phyloP scores from a whole-genome alignment of 345 rosid genomes.

The Ailanthus altissimus region DNA sequence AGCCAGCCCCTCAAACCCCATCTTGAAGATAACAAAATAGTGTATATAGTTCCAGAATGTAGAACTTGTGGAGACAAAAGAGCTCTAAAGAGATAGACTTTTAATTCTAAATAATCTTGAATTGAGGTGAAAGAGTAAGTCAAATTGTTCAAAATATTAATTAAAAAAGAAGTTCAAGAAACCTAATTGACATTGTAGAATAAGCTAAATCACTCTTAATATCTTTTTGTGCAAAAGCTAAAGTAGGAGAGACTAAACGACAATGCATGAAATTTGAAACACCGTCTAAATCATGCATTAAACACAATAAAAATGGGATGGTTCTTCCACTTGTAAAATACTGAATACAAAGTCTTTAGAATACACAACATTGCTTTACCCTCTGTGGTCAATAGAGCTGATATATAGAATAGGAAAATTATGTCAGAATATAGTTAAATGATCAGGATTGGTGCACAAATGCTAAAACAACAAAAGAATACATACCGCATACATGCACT shows the following conservation, averaged over 20 bases:
- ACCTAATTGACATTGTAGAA: too few species aligned
- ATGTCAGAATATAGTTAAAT: background rate
- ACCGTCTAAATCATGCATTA: background rate
- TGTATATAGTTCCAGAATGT: background rate
- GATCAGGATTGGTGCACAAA: background rate
- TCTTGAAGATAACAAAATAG: too few species aligned
- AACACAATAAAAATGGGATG: background rate
- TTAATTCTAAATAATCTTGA: background rate
- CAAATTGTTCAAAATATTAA: background rate
- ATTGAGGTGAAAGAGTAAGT: background rate
- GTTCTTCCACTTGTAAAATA: background rate
- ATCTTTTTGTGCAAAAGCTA: too few species aligned
- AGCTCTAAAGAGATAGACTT: background rate
- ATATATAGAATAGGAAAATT: background rate
- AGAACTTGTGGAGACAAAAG: background rate
- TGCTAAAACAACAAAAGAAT: constrained; percentile 15
- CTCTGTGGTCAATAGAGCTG: background rate
- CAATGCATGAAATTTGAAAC: background rate
- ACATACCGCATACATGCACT: constrained; percentile 94
- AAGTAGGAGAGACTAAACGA: background rate
- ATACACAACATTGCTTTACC: background rate
- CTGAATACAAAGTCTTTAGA: background rate
- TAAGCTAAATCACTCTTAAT: too few species aligned
- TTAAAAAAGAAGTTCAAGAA: background rate
- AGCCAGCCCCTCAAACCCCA: background rate